Evolutionary conservation across 2,329 filamentous ascomycete species (phyloP), one percentile per base, ranked within the genome.

Genomic region (Diaporthe sp.): DNA sequence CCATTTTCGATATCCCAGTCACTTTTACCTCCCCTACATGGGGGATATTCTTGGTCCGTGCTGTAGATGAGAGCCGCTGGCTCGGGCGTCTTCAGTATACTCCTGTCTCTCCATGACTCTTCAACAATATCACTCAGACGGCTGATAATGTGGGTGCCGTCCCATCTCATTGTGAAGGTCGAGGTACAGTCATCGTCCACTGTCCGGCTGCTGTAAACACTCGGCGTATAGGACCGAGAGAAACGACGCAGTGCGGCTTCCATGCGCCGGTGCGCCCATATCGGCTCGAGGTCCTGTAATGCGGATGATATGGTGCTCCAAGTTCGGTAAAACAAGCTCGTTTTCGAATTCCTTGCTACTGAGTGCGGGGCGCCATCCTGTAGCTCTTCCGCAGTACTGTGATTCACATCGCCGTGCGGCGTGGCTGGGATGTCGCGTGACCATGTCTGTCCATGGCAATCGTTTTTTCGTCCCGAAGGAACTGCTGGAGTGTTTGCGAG

Each of bases 31-130:
- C 28, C 63, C 28, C 63, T 51, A 5, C 25, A 25, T 6, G 20
- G 28, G 25, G 12, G 7, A 39, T 2, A 8, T 25, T 6, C 28
- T 34, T 15, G 53, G 13, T 34, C 44, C 25, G 31, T 20, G 20
- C 1, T n/a, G 10, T n/a, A 51, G 5, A 51, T 34, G 2, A 17
- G 10, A 31, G 25, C 44, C 20, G 44, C 63, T 6, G 44, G 44
- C 7, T 68, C 63, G 0, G 63, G 63, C 12, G 63, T 68, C 31
- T 68, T 25, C 28, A 68, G 44, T 25, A 68, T 37, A 5, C 63
- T 68, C 47, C 63, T 68, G 20, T 25, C 44, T 49, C 28, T 68
- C 63, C 63, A 51, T 51, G 63, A 68, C 31, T 68, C 63, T 25
- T 68, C 63, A 13, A 53, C 63, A 20, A 68, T 68, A 25, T 51